A percentile compares a stretch with the other conserved stretches of the same genome.
Evolutionary conservation across 805 yeast genomes (phyloP).

Genomic region (Nematodospora valgi): DNA sequence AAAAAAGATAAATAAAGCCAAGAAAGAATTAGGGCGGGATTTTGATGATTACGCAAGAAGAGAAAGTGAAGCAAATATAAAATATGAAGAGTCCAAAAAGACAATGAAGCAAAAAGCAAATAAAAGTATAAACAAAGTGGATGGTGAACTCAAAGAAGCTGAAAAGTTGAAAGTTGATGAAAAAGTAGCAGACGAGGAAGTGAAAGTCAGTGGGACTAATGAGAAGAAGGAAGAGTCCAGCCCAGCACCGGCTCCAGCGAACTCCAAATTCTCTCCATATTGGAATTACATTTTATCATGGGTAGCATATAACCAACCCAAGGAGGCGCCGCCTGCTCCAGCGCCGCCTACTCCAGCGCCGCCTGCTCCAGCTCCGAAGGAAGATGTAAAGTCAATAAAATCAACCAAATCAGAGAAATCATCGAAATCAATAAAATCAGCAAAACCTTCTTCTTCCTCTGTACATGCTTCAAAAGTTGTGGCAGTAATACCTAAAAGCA

Average conservation of each 20-base stretch:
- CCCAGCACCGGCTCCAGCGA: conserved; percentile 12
- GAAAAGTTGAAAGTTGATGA: conserved; percentile 6
- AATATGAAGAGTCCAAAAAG: conserved; percentile 1
- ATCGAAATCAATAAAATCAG: too few species aligned
- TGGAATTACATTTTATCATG: conserved; percentile 39
- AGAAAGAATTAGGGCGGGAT: conserved; percentile 23
- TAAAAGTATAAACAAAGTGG: conserved; percentile 7
- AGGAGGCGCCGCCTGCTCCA: neutral
- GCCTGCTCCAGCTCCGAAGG: neutral
- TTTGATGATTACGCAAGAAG: conserved; percentile 17
- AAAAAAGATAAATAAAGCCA: conserved; percentile 19
- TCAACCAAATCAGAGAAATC: conserved; percentile 1
- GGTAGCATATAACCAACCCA: conserved; percentile 25
- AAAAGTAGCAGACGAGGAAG: conserved; percentile 4
- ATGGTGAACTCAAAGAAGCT: conserved; percentile 11
- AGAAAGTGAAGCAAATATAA: conserved; percentile 12
- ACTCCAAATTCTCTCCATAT: conserved; percentile 27
- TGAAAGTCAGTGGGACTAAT: too few species aligned
- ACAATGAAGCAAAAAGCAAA: conserved; percentile 2
- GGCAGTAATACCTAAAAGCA: conserved; percentile 6
- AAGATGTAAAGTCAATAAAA: neutral
- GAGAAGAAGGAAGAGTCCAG: neutral
- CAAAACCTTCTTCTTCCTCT: too few species aligned
- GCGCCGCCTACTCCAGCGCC: neutral
- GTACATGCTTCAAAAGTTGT: too few species aligned